These are phyloP conservation scores for Dunaliella primolecta DNA, from an alignment of 139 green algal species.

Conservation along the genomic window DNA sequence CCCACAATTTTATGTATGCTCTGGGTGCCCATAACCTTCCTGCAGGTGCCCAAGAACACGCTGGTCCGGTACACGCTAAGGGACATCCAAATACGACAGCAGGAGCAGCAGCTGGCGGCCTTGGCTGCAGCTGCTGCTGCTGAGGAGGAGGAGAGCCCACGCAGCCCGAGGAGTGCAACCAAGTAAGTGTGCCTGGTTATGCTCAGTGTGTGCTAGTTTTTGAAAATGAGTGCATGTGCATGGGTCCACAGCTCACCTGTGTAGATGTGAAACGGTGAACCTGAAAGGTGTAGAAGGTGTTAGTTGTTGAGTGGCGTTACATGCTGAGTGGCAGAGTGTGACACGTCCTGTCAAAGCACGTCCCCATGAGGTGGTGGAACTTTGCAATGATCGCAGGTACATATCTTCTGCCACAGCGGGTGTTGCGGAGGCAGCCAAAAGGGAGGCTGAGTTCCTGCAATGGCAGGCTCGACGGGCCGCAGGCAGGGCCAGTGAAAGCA, in stretches of 20 bases:
- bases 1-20: too few relatives aligned
- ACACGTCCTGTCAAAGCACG: neutral
- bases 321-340: neutral
- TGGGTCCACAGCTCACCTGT: neutral
- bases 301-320: neutral
- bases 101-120: neutral
- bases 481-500: neutral
- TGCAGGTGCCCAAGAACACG: slow-evolving; percentile 45
- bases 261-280: too few relatives aligned
- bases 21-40: too few relatives aligned
- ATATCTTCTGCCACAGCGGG: neutral
- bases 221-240: neutral
- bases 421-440: neutral
- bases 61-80: slow-evolving; percentile 41
- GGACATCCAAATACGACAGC: slow-evolving; percentile 17
- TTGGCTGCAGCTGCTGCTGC: neutral
- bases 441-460: neutral
- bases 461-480: neutral
- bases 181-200: neutral
- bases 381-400: neutral
- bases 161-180: neutral
- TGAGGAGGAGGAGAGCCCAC: neutral
- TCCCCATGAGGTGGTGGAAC: neutral
- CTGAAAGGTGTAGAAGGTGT: too few relatives aligned
- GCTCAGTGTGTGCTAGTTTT: neutral